phyloP scores from a whole-genome alignment of 345 rosid species.

The Ceriops zippeliana region DNA sequence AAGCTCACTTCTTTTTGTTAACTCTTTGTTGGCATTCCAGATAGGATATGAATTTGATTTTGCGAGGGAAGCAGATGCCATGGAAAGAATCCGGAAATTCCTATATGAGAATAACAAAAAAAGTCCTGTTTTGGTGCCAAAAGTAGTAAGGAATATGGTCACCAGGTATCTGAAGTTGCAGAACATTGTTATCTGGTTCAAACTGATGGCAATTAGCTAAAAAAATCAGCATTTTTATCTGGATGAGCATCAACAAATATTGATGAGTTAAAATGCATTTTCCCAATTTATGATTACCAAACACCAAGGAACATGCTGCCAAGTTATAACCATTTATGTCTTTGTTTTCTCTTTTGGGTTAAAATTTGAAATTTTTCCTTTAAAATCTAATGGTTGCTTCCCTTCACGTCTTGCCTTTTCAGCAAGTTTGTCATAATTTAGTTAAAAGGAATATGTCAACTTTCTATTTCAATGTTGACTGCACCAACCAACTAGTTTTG shows the following conservation, averaged over 20 bases:
- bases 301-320: no score
- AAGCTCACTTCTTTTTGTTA: conserved; percentile 2
- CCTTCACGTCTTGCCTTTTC: conserved; percentile 4
- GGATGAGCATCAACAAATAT: no score
- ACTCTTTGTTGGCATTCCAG: conserved; percentile 42
- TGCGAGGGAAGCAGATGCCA: conserved; percentile 73
- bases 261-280: no score
- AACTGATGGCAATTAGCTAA: background rate
- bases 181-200: background rate
- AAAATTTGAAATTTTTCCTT: background rate
- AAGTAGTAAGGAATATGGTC: conserved; percentile 53
- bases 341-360: no score
- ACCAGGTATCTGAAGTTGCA: conserved; percentile 53
- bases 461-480: background rate
- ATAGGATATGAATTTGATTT: conserved; percentile 96
- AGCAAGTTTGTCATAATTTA: background rate
- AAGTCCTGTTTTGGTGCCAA: conserved; percentile 78
- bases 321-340: no score
- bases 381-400: background rate
- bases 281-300: no score
- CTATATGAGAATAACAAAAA: conserved; percentile 66
- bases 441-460: no score
- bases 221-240: no score
- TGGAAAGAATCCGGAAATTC: conserved; percentile 72
- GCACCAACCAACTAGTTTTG: no score